Conservation (phyloP, 768 basidiomycete genomes). For the Leccinum olivaceopallidum region DNA sequence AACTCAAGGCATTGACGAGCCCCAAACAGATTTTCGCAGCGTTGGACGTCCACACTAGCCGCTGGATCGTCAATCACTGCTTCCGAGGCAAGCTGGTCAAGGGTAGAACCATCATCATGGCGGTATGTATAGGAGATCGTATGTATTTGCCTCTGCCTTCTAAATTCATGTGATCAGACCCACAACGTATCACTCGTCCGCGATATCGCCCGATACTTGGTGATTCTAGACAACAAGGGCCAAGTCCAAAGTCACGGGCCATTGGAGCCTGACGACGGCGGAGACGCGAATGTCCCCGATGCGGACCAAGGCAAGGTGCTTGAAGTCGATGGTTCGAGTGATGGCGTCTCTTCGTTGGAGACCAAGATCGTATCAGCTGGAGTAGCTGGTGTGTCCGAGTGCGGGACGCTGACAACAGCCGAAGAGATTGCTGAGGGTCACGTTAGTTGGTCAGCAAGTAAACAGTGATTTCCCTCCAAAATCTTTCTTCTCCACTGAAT, state of each 20-base stretch:
- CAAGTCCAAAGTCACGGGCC: conserved; percentile 47
- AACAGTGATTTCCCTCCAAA: background rate
- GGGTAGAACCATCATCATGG: conserved; percentile 12
- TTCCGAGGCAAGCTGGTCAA: conserved; percentile 25
- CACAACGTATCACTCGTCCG: conserved; percentile 33
- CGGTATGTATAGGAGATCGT: conserved; percentile 1
- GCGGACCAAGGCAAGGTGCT: background rate
- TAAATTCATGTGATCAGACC: conserved; percentile 21
- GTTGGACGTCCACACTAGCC: conserved; percentile 54
- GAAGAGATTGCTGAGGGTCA: conserved; percentile 20
- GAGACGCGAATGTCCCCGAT: background rate
- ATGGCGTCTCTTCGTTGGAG: conserved; percentile 26
- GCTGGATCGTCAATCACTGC: conserved; percentile 48
- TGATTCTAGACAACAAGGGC: conserved; percentile 55
- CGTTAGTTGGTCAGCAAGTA: conserved; percentile 18
- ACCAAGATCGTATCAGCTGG: conserved; percentile 12
- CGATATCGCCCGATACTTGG: conserved; percentile 38
- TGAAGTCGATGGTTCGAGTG: background rate
- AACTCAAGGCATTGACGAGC: background rate
- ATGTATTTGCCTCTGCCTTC: too few relatives aligned
- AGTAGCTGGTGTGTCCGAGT: conserved; percentile 1
- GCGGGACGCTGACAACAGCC: conserved; percentile 9
- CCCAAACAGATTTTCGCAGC: conserved; percentile 46
- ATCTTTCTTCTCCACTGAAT: background rate
- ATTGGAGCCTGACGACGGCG: conserved; percentile 30